Evolutionary conservation across 345 rosid species (phyloP), one percentile per base, ranked within the genome.

Genomic region (Sisymbrium altissimum): DNA sequence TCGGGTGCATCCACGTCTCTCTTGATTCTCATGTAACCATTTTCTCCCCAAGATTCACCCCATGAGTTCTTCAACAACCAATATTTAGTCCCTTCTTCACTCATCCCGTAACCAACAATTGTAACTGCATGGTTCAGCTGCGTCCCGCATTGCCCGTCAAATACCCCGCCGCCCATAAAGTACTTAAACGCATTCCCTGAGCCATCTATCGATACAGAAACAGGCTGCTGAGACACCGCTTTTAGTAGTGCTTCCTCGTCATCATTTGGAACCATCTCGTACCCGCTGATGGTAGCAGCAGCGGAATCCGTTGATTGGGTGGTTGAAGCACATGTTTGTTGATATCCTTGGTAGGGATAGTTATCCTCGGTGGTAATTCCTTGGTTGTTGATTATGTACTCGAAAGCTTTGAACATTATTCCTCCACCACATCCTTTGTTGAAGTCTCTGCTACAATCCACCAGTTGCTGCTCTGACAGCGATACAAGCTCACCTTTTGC

Each of bases 91-190:
- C 81, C 72, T 3, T 79, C 86, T 5, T 30, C 46, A 30, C 30
- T 71, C 6, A 23, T 71, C n/a, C 91, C 86, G 14, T 82, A 85
- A 17, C 86, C 86, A 19, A 86, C 83, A 23, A 80, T 54, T 0
- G 82, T 64, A 9, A 87, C 87, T 21, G 80, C 84, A 52, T 85
- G 95, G 72, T 66, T 66, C 64, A 81, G 72, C 2, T 29, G 13
- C 18, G 40, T 50, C 12, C 77, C 79, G 61, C 91, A 86, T 2
- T 21, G 52, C 58, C 84, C 83, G 1, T 29, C 56, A 49, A 74
- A 83, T 38, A 86, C 11, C 11, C 94, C 91, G 0, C 69, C 12
- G 36, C 83, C n/a, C n/a, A n/a, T n/a, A n/a, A n/a, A 88, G 4
- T 54, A 36, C 36, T 18, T 72, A 59, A 86, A 84, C 7, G 44